Base-by-base conservation (phyloP, 2,329 filamentous ascomycete genomes). In the Pezicula neosporulosa region DNA sequence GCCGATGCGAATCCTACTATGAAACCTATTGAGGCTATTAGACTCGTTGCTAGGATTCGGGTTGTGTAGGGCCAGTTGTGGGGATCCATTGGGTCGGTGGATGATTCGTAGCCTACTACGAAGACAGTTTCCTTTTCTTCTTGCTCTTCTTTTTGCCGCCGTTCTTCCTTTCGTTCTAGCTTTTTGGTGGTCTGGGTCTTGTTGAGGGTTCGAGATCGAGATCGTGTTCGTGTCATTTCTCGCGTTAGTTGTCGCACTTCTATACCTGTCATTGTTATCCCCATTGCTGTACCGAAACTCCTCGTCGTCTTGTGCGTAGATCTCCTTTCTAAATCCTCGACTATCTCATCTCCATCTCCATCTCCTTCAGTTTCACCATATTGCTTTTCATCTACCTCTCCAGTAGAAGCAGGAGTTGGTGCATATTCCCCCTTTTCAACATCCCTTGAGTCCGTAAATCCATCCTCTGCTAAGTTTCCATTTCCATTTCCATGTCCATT, bases 1-100 rank as follows among this genome's bases (percentile, higher is more conserved):
- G 77, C 74, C 4, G 75, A 77, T 0, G 78, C 77, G 1, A 74
- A 68, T 3, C 73, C 73, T 0, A 81, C 77, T 0, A 77, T 70
- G 27, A 77, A 73, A 0, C 70, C 77, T 28, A 84, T 77, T 2
- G 66, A 48, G 0, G 72, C 71, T 3, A 78, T 71, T 13, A 75
- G 64, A 0, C 75, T 46, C 0, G 73, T 77, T 1, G 68, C 68
- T 5, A 63, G 57, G 5, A 75, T 56, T 1, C 72, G 68, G 6
- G 61, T 64, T 3, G 52, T 44, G 10, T 62, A 52, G n/a, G 60
- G 56, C 64, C 67, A 74, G 38, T 73, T 72, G 19, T 64, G 63
- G 3, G 72, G 72, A 45, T 70, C 68, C 41, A 70, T 56, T 1
- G 62, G 58, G 54, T 75, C 72, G 28, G 66, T 57, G 2, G 64